These are phyloP conservation scores for Globisporangium spinosum DNA, from an alignment of 352 stramenopile species.

Conservation along the genomic window DNA sequence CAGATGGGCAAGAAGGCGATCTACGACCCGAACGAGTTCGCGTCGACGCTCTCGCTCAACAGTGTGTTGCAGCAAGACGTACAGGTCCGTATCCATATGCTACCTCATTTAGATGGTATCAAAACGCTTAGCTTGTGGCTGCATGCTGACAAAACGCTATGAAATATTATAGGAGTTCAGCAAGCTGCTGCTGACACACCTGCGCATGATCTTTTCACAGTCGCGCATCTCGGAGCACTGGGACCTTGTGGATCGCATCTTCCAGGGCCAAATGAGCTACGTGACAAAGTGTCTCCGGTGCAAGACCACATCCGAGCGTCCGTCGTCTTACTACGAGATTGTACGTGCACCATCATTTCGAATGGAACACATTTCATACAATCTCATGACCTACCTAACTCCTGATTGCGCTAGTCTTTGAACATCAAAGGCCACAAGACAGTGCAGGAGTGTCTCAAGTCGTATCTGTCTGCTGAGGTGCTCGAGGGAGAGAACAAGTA, in stretches of 20 bases:
- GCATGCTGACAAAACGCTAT: neutral
- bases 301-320: constrained; percentile 54
- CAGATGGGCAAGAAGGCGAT: constrained; percentile 66
- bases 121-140: constrained; percentile 5
- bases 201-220: constrained; percentile 74
- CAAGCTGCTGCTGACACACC: constrained; percentile 77
- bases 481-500: constrained; percentile 88
- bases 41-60: constrained; percentile 72
- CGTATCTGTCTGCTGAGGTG: constrained; percentile 68
- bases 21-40: constrained; percentile 80
- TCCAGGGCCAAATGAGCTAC: constrained; percentile 82
- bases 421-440: constrained; percentile 83
- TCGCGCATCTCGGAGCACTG: constrained; percentile 49
- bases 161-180: constrained; percentile 71
- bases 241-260: constrained; percentile 71
- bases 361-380: neutral
- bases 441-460: constrained; percentile 63
- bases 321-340: constrained; percentile 82
- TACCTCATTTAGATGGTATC: neutral
- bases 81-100: constrained; percentile 38
- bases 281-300: constrained; percentile 80
- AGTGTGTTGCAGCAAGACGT: constrained; percentile 85
- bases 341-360: constrained; percentile 23
- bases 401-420: constrained; percentile 40
- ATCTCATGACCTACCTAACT: neutral